Conservation (phyloP, 495 filamentous ascomycete genomes). For the Penicillium chermesinum region DNA sequence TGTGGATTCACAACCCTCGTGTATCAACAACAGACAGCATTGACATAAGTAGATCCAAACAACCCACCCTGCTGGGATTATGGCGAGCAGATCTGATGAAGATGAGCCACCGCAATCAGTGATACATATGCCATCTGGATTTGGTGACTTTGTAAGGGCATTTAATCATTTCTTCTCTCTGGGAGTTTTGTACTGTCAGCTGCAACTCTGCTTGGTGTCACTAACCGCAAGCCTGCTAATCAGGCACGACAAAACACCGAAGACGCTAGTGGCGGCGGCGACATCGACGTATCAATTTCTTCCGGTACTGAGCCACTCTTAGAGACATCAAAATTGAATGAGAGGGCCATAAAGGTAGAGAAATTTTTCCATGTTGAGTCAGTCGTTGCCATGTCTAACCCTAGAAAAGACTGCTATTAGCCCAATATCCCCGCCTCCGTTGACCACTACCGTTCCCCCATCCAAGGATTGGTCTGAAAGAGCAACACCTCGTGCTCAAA, state of each 20-base stretch:
- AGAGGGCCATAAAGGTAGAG: constrained; percentile 14
- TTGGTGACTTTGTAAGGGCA: constrained; percentile 65
- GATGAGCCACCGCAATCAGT: constrained; percentile 72
- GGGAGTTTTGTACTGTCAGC: too few species aligned
- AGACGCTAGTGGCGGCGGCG: constrained; percentile 3
- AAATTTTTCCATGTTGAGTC: neutral
- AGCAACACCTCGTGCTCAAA: constrained; percentile 79
- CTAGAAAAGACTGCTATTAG: constrained; percentile 25
- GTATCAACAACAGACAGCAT: too few species aligned
- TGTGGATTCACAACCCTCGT: too few species aligned
- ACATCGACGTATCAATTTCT: constrained; percentile 9
- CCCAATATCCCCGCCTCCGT: constrained; percentile 56
- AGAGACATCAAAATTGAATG: neutral
- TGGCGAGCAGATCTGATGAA: constrained; percentile 53
- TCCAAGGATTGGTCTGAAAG: constrained; percentile 59
- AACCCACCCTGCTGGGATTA: constrained; percentile 50
- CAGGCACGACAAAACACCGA: neutral
- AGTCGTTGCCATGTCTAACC: neutral
- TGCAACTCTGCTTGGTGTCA: neutral
- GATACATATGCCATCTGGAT: constrained; percentile 80
- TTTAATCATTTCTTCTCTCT: neutral
- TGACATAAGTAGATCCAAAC: constrained; percentile 48
- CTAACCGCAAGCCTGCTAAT: neutral
- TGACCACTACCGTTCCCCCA: constrained; percentile 64
- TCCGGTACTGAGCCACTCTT: neutral